A percentile compares a stretch with the other conserved stretches of the same genome.
Evolutionary conservation across 768 basidiomycete species (phyloP).

Genomic region (Lyophyllum decastes): DNA sequence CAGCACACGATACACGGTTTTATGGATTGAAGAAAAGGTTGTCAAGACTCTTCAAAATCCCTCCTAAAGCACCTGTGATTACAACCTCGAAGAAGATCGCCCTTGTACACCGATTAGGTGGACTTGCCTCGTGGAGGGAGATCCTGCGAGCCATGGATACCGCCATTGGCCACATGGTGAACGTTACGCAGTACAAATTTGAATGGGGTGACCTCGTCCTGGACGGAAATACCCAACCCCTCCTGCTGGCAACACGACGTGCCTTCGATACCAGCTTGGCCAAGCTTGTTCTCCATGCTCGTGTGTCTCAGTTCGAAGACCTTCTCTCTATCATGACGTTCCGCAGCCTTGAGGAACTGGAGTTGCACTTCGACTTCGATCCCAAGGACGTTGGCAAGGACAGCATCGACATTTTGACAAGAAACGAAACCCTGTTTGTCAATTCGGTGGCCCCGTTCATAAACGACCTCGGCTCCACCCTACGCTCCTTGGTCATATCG

Average conservation of each 20-base stretch:
- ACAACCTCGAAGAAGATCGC: neutral
- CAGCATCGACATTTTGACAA: neutral
- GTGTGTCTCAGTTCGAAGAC: constrained; percentile 32
- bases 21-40: neutral
- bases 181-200: constrained; percentile 33
- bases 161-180: constrained; percentile 34
- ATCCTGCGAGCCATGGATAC: constrained; percentile 30
- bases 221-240: constrained; percentile 26
- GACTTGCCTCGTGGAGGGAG: constrained; percentile 15
- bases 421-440: constrained; percentile 19
- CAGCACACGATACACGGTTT: neutral
- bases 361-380: constrained; percentile 35
- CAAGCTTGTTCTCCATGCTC: constrained; percentile 33
- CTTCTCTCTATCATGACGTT: constrained; percentile 31
- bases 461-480: constrained; percentile 22
- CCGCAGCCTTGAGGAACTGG: constrained; percentile 30
- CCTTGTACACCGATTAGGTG: neutral
- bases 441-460: constrained; percentile 33
- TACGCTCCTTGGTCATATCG: constrained; percentile 32
- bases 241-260: constrained; percentile 27
- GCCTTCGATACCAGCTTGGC: constrained; percentile 32
- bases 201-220: constrained; percentile 39
- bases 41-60: neutral
- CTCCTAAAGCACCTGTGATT: neutral
- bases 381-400: neutral